Percentiles rank a stretch among this genome's conserved stretches.
Evolutionary conservation across 1,284 basidiomycete species (phyloP).

Genomic region (Ustanciosporium gigantosporum): DNA sequence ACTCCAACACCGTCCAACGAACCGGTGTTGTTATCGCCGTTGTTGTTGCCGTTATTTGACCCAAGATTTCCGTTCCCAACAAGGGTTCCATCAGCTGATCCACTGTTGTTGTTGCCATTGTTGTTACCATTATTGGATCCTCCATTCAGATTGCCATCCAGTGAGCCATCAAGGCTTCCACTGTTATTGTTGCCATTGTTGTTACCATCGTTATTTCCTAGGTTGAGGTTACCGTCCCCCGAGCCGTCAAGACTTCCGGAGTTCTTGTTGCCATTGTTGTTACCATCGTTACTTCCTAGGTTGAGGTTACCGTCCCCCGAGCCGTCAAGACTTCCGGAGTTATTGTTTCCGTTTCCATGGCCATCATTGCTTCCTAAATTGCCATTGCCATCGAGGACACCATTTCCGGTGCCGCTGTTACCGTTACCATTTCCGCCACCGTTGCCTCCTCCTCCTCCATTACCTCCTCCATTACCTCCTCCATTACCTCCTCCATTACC

Average conservation of each 20-base stretch:
- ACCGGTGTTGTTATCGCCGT: slow-evolving; percentile 11
- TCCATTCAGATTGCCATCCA: slow-evolving; percentile 5
- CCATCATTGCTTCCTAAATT: not conserved
- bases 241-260: not conserved
- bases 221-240: not conserved
- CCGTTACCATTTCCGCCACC: not conserved
- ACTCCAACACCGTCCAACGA: slow-evolving; percentile 3
- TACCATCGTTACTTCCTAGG: not conserved
- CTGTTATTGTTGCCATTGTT: slow-evolving; percentile 7
- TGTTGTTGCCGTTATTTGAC: slow-evolving; percentile 1
- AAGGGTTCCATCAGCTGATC: slow-evolving; percentile 1
- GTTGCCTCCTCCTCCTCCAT: not conserved
- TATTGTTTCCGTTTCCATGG: not conserved
- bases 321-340: not conserved
- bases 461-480: not conserved
- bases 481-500: not conserved
- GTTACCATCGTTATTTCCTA: not conserved
- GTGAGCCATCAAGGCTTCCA: slow-evolving; percentile 2
- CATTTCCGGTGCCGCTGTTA: not conserved
- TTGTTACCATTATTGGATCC: slow-evolving; percentile 10
- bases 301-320: not conserved
- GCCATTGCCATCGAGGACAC: not conserved
- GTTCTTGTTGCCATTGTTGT: not conserved
- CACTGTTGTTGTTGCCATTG: slow-evolving; percentile 11
- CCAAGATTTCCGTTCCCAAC: slow-evolving; percentile 10